These are phyloP conservation scores for Cytospora paraplurivora DNA, from an alignment of 2,329 filamentous ascomycete species.

Conservation along the genomic window DNA sequence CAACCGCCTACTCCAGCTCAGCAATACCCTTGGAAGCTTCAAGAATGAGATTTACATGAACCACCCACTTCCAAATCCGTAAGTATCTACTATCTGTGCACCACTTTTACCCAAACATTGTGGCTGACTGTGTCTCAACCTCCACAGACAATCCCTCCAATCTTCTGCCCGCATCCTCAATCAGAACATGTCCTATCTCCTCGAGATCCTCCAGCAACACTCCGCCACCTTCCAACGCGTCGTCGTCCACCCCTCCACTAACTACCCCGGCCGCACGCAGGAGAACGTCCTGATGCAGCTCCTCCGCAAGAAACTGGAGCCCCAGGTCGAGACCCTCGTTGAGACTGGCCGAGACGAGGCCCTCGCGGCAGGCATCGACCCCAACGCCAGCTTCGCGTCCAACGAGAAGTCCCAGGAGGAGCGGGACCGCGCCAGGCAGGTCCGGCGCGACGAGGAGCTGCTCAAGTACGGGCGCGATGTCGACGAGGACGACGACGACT, in stretches of 20 bases:
- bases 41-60: constrained; percentile 61
- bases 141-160: constrained; percentile 66
- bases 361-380: constrained; percentile 37
- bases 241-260: constrained; percentile 74
- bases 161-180: constrained; percentile 72
- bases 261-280: constrained; percentile 71
- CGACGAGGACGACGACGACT: constrained; percentile 36
- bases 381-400: constrained; percentile 33
- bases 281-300: constrained; percentile 68
- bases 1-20: constrained; percentile 67
- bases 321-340: constrained; percentile 73
- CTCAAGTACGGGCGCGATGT: constrained; percentile 43
- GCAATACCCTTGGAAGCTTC: constrained; percentile 67
- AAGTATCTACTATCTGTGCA: constrained; percentile 37
- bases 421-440: constrained; percentile 33
- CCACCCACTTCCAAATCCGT: constrained; percentile 70
- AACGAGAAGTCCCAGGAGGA: constrained; percentile 58
- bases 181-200: constrained; percentile 67
- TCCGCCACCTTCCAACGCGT: constrained; percentile 68
- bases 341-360: constrained; percentile 60
- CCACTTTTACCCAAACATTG: background rate
- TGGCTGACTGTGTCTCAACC: background rate
- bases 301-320: constrained; percentile 82
- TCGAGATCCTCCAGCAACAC: constrained; percentile 66
- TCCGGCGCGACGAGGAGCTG: constrained; percentile 37